phyloP scores from a whole-genome alignment of 805 yeast species.

The Candida khao-thaluensis region DNA sequence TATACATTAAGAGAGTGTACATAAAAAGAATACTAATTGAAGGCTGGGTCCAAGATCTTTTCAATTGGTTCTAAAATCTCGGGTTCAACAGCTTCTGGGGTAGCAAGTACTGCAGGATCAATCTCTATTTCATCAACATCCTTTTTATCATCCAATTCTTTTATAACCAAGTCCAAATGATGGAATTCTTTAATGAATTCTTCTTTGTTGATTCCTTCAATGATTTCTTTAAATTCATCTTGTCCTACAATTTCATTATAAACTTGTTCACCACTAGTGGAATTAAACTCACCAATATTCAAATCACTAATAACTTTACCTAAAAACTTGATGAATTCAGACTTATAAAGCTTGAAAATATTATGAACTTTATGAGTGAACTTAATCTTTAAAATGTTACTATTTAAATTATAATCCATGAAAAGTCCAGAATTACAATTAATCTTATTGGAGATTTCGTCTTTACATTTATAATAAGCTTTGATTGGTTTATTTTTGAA shows the following conservation, averaged over 20 bases:
- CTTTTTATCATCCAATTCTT: conserved; percentile 8
- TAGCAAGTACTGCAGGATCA: conserved; percentile 5
- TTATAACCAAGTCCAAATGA: conserved; percentile 19
- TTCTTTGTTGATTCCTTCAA: conserved; percentile 20
- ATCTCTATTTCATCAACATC: conserved; percentile 4
- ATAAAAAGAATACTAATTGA: conserved; percentile 10
- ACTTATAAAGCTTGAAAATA: conserved; percentile 14
- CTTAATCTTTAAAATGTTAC: conserved; percentile 18
- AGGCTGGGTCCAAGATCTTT: conserved; percentile 22
- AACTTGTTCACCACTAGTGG: conserved; percentile 16
- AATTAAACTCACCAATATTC: conserved; percentile 8
- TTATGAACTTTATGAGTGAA: conserved; percentile 16
- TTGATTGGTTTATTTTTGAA: conserved; percentile 19
- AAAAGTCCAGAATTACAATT: conserved; percentile 18
- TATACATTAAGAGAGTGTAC: too few species aligned
- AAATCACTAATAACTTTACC: conserved; percentile 9
- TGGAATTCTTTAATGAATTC: conserved; percentile 32
- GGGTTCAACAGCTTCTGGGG: not conserved
- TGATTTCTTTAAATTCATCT: conserved; percentile 20
- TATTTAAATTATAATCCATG: conserved; percentile 17
- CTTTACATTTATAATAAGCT: conserved; percentile 21
- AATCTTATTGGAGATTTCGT: conserved; percentile 16
- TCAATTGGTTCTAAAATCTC: conserved; percentile 11
- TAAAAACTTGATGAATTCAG: conserved; percentile 19
- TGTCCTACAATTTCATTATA: conserved; percentile 23